A percentile compares a stretch with the other conserved stretches of the same genome.
These are phyloP conservation scores for Scutellaria baicalensis DNA, from an alignment of 257 asterid genomes.

Conservation along the genomic window DNA sequence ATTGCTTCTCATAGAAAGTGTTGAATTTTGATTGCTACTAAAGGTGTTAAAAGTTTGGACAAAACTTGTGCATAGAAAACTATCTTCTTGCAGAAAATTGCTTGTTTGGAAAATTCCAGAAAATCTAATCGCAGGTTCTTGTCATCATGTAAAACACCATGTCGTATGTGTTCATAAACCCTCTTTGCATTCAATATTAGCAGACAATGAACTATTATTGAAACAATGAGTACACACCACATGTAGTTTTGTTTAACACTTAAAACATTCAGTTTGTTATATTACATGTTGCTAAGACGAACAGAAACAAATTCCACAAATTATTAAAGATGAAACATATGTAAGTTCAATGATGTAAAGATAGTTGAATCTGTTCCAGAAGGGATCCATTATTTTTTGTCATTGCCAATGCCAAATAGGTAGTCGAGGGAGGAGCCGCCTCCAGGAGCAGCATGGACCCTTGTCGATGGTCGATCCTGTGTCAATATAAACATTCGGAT, in stretches of 20 bases:
- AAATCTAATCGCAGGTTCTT: no score
- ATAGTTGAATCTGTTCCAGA: not conserved
- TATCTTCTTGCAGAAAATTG: no score
- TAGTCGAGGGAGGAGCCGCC: slow-evolving; percentile 67
- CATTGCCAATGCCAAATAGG: slow-evolving; percentile 66
- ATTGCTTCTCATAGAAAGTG: no score
- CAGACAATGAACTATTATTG: not conserved
- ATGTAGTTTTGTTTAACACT: not conserved
- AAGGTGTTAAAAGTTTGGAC: no score
- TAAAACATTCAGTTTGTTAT: not conserved
- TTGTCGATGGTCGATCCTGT: slow-evolving; percentile 79
- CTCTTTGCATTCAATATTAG: not conserved
- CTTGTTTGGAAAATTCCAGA: no score
- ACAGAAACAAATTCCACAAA: not conserved
- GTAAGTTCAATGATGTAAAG: not conserved
- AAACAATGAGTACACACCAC: not conserved
- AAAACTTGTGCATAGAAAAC: no score
- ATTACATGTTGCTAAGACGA: no score
- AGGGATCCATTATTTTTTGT: slow-evolving; percentile 31
- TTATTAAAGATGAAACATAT: not conserved
- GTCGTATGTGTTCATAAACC: not conserved
- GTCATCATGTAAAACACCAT: not conserved
- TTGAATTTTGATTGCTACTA: no score
- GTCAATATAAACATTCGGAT: not conserved
- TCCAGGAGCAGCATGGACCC: slow-evolving; percentile 89